Percentiles rank a stretch among this genome's conserved stretches.
phyloP scores from a whole-genome alignment of 169 alveolate species.

The Babesia ovata region DNA sequence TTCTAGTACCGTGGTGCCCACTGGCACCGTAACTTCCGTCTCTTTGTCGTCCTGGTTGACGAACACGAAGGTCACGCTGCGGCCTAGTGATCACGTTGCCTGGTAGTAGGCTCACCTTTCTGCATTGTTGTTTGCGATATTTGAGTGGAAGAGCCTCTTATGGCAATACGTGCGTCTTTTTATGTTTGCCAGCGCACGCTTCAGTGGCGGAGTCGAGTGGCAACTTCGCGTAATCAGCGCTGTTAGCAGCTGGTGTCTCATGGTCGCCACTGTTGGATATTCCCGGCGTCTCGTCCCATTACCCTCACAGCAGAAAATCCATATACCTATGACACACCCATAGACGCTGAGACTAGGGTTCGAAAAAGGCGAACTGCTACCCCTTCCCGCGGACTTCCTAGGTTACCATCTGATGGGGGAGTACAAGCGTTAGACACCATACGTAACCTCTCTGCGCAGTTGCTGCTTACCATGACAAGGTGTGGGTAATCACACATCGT shows the following conservation, averaged over 20 bases:
- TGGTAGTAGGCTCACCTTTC: constrained; percentile 1
- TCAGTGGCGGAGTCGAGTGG: not conserved
- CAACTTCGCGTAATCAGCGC: constrained; percentile 3
- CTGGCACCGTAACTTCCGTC: constrained; percentile 72
- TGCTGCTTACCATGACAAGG: no score
- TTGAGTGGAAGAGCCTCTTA: constrained; percentile 2
- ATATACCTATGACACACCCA: no score
- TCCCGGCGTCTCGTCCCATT: not conserved
- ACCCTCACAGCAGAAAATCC: not conserved
- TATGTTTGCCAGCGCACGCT: not conserved
- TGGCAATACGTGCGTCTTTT: not conserved
- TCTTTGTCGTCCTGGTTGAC: constrained; percentile 66
- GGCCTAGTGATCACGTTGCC: not conserved
- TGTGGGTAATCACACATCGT: not conserved
- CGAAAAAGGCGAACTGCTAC: no score
- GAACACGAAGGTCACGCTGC: constrained; percentile 69
- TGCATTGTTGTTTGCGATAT: constrained; percentile 19
- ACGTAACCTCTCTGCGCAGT: no score
- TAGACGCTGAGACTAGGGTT: no score
- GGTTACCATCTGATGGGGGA: not conserved
- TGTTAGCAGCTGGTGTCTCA: constrained; percentile 12
- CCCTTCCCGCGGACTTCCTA: no score
- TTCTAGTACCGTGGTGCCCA: constrained; percentile 80
- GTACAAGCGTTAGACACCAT: not conserved
- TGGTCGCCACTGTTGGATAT: not conserved